Evolutionary conservation across 2,329 filamentous ascomycete species (phyloP).

Genomic region (Calonectria hawksworthii): DNA sequence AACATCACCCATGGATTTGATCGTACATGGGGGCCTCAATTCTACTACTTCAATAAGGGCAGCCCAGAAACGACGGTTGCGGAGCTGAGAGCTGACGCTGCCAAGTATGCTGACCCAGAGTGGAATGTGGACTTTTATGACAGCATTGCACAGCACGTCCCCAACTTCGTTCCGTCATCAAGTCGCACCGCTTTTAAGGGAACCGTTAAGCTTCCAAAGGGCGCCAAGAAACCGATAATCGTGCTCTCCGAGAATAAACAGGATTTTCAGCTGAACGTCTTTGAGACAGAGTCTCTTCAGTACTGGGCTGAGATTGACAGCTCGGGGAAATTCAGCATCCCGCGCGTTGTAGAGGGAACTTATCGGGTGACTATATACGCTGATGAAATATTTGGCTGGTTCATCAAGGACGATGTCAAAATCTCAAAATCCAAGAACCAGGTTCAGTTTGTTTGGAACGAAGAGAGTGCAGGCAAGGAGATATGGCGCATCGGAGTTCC

Average conservation of each 20-base stretch:
- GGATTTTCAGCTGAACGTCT: slow-evolving; percentile 58
- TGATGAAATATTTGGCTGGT: slow-evolving; percentile 73
- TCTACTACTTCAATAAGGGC: slow-evolving; percentile 73
- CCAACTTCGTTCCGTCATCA: slow-evolving; percentile 69
- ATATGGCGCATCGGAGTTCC: slow-evolving; percentile 75
- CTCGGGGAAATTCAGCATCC: slow-evolving; percentile 64
- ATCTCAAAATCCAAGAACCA: slow-evolving; percentile 55
- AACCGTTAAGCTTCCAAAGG: slow-evolving; percentile 64
- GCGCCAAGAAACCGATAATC: slow-evolving; percentile 66
- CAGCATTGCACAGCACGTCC: slow-evolving; percentile 69
- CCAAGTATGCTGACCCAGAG: slow-evolving; percentile 61
- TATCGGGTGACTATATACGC: slow-evolving; percentile 76
- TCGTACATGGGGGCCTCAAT: slow-evolving; percentile 75
- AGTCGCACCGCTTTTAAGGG: slow-evolving; percentile 65
- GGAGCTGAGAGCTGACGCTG: slow-evolving; percentile 67
- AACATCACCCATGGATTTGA: slow-evolving; percentile 77
- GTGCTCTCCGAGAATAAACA: slow-evolving; percentile 59
- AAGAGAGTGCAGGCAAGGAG: slow-evolving; percentile 70
- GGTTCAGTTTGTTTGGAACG: slow-evolving; percentile 61
- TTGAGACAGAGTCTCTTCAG: slow-evolving; percentile 68
- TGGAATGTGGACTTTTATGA: slow-evolving; percentile 76
- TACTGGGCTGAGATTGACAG: slow-evolving; percentile 71
- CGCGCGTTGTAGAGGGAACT: slow-evolving; percentile 67
- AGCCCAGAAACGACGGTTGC: slow-evolving; percentile 58
- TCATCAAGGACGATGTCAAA: slow-evolving; percentile 64